Evolutionary conservation across 208 protist species (phyloP), one percentile per base, ranked within the genome.

Genomic region (Crithidia fasciculata): DNA sequence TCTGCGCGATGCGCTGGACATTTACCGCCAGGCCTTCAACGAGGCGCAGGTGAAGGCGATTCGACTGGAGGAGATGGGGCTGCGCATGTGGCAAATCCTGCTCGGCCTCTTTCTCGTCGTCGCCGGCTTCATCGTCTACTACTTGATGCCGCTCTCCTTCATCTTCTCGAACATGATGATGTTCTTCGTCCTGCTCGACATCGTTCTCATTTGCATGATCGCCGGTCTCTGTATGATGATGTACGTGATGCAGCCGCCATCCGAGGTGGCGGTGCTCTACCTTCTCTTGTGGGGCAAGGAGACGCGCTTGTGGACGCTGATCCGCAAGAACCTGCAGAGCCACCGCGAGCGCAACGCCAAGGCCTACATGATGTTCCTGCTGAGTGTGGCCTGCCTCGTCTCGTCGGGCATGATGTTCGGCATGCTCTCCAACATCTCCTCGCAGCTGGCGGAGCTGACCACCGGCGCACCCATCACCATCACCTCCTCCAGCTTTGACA

Each of bases 321-420:
- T 99, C 6, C 54, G 61, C 45, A 98, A 98, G 72, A 98, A 98
- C 68, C 65, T 99, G 15, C 61, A 83, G 5, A 90, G 87, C 52
- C 97, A 99, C 66, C 81, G 85, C 10, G 64, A 78, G 43, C 71
- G 95, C 44, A 99, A 98, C 72, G 72, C 82, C 53, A 98, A 98
- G 76, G 98, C 97, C 19, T 97, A 93, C 36, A 83, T 99, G 54
- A 99, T 99, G 96, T 95, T 99, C 61, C 91, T 98, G 5, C 85
- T 98, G 4, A 89, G 77, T 45, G 70, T 98, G 2, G 86, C 91
- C n/a, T 94, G 75, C 50, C 82, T 99, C 62, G 86, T 96, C 41
- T 95, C 98, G 54, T 88, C 84, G 5, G 93, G 95, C 56, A 87
- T 96, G 36, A 91, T 90, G 76, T 94, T 93, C 59, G 54, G 56